phyloP scores from a whole-genome alignment of 2,329 filamentous ascomycete species.

The Fusarium sacchari region DNA sequence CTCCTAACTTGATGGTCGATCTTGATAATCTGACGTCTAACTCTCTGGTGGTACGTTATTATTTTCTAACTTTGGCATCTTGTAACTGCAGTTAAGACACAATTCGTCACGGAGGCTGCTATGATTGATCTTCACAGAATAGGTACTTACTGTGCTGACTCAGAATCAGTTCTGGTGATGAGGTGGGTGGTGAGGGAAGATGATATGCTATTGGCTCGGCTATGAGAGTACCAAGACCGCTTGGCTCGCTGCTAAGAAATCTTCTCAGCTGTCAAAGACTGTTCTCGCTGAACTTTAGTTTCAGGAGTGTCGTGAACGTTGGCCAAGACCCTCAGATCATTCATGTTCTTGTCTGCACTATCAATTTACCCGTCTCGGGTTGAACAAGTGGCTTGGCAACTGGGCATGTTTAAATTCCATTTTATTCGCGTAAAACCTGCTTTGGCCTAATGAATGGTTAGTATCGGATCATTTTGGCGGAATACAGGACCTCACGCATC shows the following conservation, averaged over 20 bases:
- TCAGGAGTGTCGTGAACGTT: neutral
- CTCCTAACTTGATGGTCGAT: too few relatives aligned
- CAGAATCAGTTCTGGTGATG: neutral
- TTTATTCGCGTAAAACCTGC: neutral
- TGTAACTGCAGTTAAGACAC: too few relatives aligned
- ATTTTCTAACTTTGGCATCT: too few relatives aligned
- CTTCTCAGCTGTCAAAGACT: neutral
- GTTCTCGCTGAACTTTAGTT: neutral
- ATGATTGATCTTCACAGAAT: neutral
- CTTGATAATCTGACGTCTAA: too few relatives aligned
- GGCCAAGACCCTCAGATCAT: neutral
- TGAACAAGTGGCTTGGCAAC: constrained; percentile 8
- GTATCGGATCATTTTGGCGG: neutral
- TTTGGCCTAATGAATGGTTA: neutral
- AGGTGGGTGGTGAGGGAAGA: neutral
- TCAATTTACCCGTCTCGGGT: neutral
- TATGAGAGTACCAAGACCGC: neutral
- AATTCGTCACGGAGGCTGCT: neutral
- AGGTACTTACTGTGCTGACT: neutral
- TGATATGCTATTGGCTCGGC: neutral
- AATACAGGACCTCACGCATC: too few relatives aligned
- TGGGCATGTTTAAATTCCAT: neutral
- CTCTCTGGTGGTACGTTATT: too few relatives aligned
- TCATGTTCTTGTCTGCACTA: neutral
- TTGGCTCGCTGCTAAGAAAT: neutral